These are phyloP conservation scores for Botrytis galanthina DNA, from an alignment of 2,329 filamentous ascomycete genomes.

Conservation along the genomic window DNA sequence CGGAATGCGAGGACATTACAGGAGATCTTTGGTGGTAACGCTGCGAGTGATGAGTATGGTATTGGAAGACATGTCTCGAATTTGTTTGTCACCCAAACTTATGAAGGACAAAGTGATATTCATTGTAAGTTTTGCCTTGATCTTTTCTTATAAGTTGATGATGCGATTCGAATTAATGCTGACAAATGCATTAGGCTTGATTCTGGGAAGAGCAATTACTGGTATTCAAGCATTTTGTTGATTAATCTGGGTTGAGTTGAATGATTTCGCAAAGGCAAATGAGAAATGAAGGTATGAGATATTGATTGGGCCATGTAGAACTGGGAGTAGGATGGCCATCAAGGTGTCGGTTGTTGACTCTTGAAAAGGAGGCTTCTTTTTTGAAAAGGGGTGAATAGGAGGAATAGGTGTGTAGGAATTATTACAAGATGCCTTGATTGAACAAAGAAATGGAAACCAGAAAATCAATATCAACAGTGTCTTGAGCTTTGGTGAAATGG, in stretches of 20 bases:
- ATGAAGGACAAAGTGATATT: conserved; percentile 97
- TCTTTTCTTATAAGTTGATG: not conserved
- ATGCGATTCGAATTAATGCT: conserved; percentile 27
- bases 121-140: conserved; percentile 49
- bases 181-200: conserved; percentile 54
- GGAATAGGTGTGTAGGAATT: not conserved
- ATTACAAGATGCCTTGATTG: not conserved
- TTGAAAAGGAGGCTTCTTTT: not conserved
- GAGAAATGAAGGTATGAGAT: not conserved
- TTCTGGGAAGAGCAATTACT: conserved; percentile 66
- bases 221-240: conserved; percentile 76
- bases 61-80: conserved; percentile 96
- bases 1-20: conserved; percentile 77
- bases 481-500: not conserved
- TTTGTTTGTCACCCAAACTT: conserved; percentile 94
- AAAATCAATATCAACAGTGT: not conserved
- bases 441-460: not conserved
- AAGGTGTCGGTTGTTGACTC: not conserved
- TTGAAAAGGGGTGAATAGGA: not conserved
- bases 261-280: not conserved
- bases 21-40: conserved; percentile 96
- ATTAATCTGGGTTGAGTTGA: not conserved
- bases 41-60: conserved; percentile 94
- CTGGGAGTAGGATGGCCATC: not conserved
- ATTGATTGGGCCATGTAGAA: not conserved